Evolutionary conservation across 495 filamentous ascomycete genomes (phyloP), one percentile per base, ranked within the genome.

Genomic region (Polyplosphaeria fusca): DNA sequence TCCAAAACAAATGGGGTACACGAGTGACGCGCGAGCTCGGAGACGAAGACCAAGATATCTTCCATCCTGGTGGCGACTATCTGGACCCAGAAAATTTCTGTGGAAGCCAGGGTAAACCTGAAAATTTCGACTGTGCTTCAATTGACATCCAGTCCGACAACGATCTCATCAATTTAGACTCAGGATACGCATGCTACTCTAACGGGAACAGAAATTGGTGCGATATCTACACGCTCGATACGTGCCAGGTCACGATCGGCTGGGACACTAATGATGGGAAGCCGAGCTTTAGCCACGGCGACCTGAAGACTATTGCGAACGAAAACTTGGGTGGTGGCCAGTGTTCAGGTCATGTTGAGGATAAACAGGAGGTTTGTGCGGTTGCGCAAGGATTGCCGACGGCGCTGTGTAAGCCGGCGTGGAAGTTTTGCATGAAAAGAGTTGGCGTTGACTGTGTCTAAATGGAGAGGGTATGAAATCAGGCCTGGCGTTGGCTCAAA

Each of bases 241-340:
- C 45, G 5, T 48, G 45, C 45, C 45, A 48, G 45, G 12, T 26
- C 12, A 48, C 20, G 20, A 48, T 48, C 22, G 45, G 45, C 30
- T 48, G 45, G 45, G 45, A 48, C 40, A 44, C 40, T 5, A 35
- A 35, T 35, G 30, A 35, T 35, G 30, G 30, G 7, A 35, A 35
- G 30, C 30, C 30, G 7, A 35, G 30, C 30, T 7, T 35, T 7
- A 35, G 30, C 30, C 7, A 35, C 30, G 14, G 14, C 30, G 30
- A 35, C 14, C 14, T 35, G 30, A 35, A 14, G 7, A 35, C 7
- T 14, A 35, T 35, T 7, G 30, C 14, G 30, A 35, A 7, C 7
- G 30, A 7, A 35, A 35, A 35, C 14, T 7, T 35, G 30, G 30
- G 7, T 7, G 7, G 14, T 35, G 30, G 14, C 14, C 30, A 35